phyloP scores from a whole-genome alignment of 116 monocot species.

The Phalaenopsis hybrid region DNA sequence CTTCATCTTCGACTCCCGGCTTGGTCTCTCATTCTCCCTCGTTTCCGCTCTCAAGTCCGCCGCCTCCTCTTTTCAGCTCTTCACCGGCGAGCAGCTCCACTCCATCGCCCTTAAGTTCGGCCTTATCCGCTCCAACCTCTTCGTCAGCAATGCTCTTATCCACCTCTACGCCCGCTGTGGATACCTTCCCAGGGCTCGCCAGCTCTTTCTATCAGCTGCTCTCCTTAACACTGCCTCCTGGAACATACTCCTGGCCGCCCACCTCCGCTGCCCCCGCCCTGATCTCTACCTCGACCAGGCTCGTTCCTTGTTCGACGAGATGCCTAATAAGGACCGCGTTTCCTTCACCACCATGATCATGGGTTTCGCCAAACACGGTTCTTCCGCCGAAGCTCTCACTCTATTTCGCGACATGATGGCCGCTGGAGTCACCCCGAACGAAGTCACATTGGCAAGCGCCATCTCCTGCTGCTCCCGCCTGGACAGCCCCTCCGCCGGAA shows the following conservation, averaged over 20 bases:
- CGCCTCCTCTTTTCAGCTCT: constrained; percentile 18
- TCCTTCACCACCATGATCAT: constrained; percentile 68
- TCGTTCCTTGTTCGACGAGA: constrained; percentile 30
- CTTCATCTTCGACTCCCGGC: background rate
- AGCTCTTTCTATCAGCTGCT: constrained; percentile 17
- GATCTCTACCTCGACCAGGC: constrained; percentile 18
- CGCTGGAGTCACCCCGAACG: constrained; percentile 32
- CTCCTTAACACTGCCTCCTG: constrained; percentile 39
- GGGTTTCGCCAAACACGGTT: constrained; percentile 28
- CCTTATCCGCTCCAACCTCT: constrained; percentile 35
- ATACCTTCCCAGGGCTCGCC: background rate
- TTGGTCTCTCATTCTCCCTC: constrained; percentile 13
- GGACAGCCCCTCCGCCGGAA: background rate
- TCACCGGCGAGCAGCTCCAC: constrained; percentile 43
- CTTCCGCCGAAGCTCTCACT: constrained; percentile 14
- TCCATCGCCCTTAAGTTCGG: constrained; percentile 45
- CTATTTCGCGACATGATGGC: constrained; percentile 39
- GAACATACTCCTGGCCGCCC: constrained; percentile 40
- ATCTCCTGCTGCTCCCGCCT: constrained; percentile 34
- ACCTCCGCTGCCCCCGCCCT: constrained; percentile 11
- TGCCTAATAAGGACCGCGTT: constrained; percentile 37
- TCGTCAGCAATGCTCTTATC: constrained; percentile 50
- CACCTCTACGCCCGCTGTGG: constrained; percentile 41
- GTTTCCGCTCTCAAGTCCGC: constrained; percentile 36
- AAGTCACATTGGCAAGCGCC: constrained; percentile 44